phyloP scores from a whole-genome alignment of 1,139 yeast species.

The Candida anutae region DNA sequence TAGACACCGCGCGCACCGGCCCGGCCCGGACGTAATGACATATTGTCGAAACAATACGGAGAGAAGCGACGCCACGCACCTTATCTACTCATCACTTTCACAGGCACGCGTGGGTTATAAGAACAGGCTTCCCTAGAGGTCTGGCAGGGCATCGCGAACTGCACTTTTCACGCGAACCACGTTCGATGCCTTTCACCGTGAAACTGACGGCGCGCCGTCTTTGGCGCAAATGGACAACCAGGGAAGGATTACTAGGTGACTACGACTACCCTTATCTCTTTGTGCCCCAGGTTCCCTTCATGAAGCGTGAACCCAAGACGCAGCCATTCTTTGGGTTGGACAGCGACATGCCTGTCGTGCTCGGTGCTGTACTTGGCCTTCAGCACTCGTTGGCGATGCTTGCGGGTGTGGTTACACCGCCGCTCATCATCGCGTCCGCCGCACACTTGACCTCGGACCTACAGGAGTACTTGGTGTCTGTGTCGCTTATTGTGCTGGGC shows the following conservation, averaged over 20 bases:
- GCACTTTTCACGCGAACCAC: too few species aligned
- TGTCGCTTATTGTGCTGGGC: constrained; percentile 71
- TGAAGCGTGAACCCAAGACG: constrained; percentile 39
- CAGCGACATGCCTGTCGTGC: constrained; percentile 67
- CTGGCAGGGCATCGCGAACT: too few species aligned
- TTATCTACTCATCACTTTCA: too few species aligned
- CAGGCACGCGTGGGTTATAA: too few species aligned
- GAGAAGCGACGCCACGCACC: too few species aligned
- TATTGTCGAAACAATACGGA: too few species aligned
- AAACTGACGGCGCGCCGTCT: constrained; percentile 9
- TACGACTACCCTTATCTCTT: constrained; percentile 74
- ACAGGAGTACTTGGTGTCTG: constrained; percentile 69
- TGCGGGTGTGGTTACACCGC: constrained; percentile 88
- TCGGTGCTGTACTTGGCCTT: constrained; percentile 72
- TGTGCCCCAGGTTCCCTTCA: constrained; percentile 69
- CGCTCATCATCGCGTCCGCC: constrained; percentile 54
- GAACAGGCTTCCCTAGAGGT: too few species aligned
- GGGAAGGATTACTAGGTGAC: constrained; percentile 73
- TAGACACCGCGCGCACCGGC: too few species aligned
- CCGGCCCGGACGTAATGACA: too few species aligned
- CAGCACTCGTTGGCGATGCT: constrained; percentile 87
- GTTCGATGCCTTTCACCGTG: not conserved
- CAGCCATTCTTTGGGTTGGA: constrained; percentile 79
- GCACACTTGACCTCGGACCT: constrained; percentile 47
- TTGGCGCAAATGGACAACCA: constrained; percentile 49